A percentile compares a stretch with the other conserved stretches of the same genome.
These are phyloP conservation scores for Striga hermonthica DNA, from an alignment of 305 asterid genomes.

Conservation along the genomic window DNA sequence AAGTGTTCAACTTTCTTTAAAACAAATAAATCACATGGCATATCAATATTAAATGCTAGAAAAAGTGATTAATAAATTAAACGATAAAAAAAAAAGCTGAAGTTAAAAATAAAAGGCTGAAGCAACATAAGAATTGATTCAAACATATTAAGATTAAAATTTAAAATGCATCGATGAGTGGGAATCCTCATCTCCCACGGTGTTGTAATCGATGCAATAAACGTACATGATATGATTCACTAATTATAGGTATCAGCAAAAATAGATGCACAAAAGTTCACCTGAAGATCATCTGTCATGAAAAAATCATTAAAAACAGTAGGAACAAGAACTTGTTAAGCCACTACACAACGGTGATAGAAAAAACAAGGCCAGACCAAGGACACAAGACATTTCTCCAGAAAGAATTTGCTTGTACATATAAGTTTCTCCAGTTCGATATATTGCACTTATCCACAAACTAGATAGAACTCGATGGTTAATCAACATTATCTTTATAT, in stretches of 20 bases:
- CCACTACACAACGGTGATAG: background rate
- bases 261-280: background rate
- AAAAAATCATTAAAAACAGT: background rate
- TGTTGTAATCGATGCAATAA: background rate
- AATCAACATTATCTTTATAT: background rate
- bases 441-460: background rate
- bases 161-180: too few relatives aligned
- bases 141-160: too few relatives aligned
- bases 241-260: conserved; percentile 8
- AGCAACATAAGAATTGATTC: too few relatives aligned
- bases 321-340: background rate
- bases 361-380: background rate
- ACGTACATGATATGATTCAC: background rate
- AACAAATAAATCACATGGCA: too few relatives aligned
- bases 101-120: too few relatives aligned
- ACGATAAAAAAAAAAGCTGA: too few relatives aligned
- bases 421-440: too few relatives aligned
- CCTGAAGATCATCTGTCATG: background rate
- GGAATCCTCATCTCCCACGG: too few relatives aligned
- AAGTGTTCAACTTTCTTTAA: too few relatives aligned
- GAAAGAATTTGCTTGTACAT: background rate
- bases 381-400: background rate
- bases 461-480: background rate
- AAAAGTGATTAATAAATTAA: too few relatives aligned
- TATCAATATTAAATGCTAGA: too few relatives aligned